Conservation (phyloP, 163 green algal genomes). For the Scenedesmus sp. region DNA sequence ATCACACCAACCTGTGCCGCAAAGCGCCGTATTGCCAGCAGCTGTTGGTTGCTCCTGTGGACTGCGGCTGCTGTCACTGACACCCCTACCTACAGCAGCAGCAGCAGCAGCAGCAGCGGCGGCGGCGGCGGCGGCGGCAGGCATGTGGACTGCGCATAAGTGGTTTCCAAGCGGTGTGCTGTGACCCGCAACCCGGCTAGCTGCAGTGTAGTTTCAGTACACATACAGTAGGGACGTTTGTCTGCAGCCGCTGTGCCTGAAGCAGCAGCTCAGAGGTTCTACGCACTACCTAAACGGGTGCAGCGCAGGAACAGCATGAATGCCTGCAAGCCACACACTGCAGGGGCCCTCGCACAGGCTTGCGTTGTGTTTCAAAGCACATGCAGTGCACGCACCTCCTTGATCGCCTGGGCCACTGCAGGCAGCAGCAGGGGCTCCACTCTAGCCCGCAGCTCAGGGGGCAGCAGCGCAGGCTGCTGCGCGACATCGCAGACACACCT, state of each 20-base stretch:
- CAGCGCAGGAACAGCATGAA: not conserved
- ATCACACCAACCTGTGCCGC: not conserved
- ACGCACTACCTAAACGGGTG: too few relatives aligned
- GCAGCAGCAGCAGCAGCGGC: conserved; percentile 12
- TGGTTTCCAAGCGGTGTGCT: too few relatives aligned
- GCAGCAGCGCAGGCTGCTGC: conserved; percentile 17
- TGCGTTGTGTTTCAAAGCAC: not conserved
- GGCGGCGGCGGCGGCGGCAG: too few relatives aligned
- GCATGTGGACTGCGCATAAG: too few relatives aligned
- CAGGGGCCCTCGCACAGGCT: too few relatives aligned
- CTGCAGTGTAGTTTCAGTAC: too few relatives aligned
- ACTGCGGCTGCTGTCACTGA: not conserved
- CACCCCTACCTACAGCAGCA: conserved; percentile 19
- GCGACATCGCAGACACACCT: conserved; percentile 23
- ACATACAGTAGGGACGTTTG: too few relatives aligned
- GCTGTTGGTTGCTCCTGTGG: not conserved
- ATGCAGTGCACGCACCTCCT: not conserved
- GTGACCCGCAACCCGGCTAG: too few relatives aligned
- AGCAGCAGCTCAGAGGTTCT: too few relatives aligned
- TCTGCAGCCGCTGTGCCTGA: too few relatives aligned
- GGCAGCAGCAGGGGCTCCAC: conserved; percentile 38
- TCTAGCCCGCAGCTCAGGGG: not conserved
- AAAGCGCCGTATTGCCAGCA: conserved; percentile 32
- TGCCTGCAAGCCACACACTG: not conserved
- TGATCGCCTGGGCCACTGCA: not conserved